Conservation (phyloP, 129 eudicot genomes). For the Centella asiatica region DNA sequence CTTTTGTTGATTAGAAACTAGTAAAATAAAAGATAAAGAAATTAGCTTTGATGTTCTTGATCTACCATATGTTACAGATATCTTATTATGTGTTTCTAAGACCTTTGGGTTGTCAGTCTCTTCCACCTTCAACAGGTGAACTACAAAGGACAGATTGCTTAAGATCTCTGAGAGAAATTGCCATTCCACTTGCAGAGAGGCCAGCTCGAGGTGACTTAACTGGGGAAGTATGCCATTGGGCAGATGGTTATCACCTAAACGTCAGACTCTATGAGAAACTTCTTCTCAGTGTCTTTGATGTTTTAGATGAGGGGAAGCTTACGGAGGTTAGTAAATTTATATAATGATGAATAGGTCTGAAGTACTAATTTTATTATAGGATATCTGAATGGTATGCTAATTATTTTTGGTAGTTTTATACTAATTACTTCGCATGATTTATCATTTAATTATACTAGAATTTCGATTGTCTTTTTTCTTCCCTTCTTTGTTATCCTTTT, state of each 20-base stretch:
- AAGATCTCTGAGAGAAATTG: slow-evolving; percentile 77
- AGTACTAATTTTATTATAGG: too few species aligned
- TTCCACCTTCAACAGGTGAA: slow-evolving; percentile 86
- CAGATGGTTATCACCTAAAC: slow-evolving; percentile 95
- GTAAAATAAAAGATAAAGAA: too few species aligned
- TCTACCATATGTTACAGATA: not conserved
- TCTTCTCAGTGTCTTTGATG: slow-evolving; percentile 89
- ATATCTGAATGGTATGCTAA: too few species aligned
- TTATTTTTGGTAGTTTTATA: too few species aligned
- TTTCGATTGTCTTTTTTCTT: too few species aligned
- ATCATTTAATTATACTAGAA: too few species aligned
- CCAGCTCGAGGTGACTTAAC: slow-evolving; percentile 99
- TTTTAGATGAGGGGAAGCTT: slow-evolving; percentile 95
- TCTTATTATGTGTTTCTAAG: slow-evolving; percentile 3
- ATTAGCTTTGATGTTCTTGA: not conserved
- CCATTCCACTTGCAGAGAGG: slow-evolving; percentile 92
- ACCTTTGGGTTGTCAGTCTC: slow-evolving; percentile 45
- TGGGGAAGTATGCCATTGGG: slow-evolving; percentile 99
- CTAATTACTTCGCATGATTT: too few species aligned
- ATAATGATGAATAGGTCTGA: not conserved
- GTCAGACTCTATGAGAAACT: slow-evolving; percentile 88
- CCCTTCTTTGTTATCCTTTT: too few species aligned
- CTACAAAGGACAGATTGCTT: slow-evolving; percentile 87
- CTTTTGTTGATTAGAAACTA: too few species aligned
- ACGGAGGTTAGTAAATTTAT: slow-evolving; percentile 66